Base-by-base conservation (phyloP, 371 early-diverging fungal species). In the Mortierella sp. region DNA sequence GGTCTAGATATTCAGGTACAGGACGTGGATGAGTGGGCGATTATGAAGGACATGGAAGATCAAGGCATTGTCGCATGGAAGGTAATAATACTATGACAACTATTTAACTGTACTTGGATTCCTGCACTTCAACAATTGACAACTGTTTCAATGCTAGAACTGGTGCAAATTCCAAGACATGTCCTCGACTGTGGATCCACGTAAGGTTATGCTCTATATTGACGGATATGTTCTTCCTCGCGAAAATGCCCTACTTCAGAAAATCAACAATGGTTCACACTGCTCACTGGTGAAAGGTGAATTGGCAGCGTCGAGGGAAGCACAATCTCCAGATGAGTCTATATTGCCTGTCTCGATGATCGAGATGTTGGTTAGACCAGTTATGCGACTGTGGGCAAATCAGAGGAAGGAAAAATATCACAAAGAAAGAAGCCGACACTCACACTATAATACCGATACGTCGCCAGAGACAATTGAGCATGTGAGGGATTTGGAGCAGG, bases 91-190 rank as follows among this genome's bases (percentile, higher is more conserved):
- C n/a, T n/a, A n/a, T n/a, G n/a, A n/a, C n/a, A n/a, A n/a, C n/a
- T n/a, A n/a, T n/a, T n/a, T n/a, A n/a, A n/a, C n/a, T n/a, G n/a
- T n/a, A n/a, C n/a, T n/a, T 15, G 15, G 1, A 2, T 45, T 4
- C 19, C 45, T 19, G 19, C 40, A 37, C 8, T 45, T 15, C 45
- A 45, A n/a, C 19, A 45, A 19, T 45, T 37, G 40, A 37, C 8
- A 13, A 37, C 8, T 37, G 13, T 10, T 37, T 37, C 8, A 37
- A 37, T 5, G 13, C 8, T 45, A 45, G 45, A 45, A 45, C n/a
- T 45, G 45, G 45, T 45, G 45, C 45, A 45, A 45, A 45, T 45
- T 45, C 45, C 45, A 45, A 45, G 45, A 45, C 45, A 45, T 19
- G 45, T 45, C 19, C n/a, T 45, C 45, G 15, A 45, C 45, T 45